Evolutionary conservation across 306 rosid genomes (phyloP).

Genomic region (Prunus campanulata): DNA sequence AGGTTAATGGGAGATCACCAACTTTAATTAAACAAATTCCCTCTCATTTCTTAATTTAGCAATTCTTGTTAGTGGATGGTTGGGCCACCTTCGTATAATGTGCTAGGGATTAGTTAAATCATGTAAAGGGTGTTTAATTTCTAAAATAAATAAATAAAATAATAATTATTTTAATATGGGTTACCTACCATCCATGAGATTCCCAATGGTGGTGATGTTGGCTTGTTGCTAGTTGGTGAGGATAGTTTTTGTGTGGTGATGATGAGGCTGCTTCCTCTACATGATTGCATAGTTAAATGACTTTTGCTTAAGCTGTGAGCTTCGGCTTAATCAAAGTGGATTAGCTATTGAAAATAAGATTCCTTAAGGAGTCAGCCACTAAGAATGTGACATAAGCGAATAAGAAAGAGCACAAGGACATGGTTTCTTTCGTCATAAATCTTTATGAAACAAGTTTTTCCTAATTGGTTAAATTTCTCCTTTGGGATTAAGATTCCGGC

Average conservation of each 20-base stretch:
- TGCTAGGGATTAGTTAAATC: constrained; percentile 11
- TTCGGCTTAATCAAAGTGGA: constrained; percentile 10
- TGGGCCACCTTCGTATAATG: constrained; percentile 2
- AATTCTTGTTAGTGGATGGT: constrained; percentile 18
- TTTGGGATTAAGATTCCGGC: too few species aligned
- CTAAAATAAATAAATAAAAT: not conserved
- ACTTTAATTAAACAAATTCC: constrained; percentile 17
- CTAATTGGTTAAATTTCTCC: too few species aligned
- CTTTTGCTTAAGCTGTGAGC: not conserved
- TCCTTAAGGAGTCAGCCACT: constrained; percentile 29
- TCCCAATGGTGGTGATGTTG: not conserved
- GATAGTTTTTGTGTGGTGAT: constrained; percentile 6
- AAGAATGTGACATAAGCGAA: constrained; percentile 24
- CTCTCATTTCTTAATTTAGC: not conserved
- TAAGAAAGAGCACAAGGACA: constrained; percentile 20
- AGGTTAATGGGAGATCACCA: constrained; percentile 26
- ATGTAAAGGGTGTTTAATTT: constrained; percentile 15
- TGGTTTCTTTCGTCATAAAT: constrained; percentile 15
- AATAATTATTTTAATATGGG: not conserved
- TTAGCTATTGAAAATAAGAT: constrained; percentile 21
- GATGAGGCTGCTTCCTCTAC: not conserved
- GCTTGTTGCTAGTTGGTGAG: constrained; percentile 12
- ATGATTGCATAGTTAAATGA: constrained; percentile 34
- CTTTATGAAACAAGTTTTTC: constrained; percentile 3
- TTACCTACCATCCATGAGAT: constrained; percentile 38